Evolutionary conservation across 2,329 filamentous ascomycete genomes (phyloP), one percentile per base, ranked within the genome.

Genomic region (Corynespora cassiicola): DNA sequence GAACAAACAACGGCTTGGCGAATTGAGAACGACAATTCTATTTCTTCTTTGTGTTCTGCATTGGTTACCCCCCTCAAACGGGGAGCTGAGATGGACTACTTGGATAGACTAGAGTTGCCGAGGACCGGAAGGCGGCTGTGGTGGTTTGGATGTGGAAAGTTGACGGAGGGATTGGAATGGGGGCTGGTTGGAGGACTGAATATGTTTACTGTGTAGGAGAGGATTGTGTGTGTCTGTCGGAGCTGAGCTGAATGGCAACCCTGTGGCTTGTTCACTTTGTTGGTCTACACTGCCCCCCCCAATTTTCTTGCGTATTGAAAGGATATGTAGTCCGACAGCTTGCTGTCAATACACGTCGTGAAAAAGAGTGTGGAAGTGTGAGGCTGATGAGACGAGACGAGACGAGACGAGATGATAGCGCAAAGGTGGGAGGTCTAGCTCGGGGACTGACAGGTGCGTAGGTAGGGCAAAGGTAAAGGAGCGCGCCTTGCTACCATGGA

Each of bases 1-100:
- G 47, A 52, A 61, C 56, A 59, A 51, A 62, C 54, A 59, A 58
- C 59, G 61, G 62, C 63, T 66, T 65, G 61, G 61, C 59, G 61
- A 63, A 54, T 52, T 50, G 46, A 45, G 42, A 49, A 55, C 49
- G 56, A 48, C 43, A 47, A 42, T 47, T 43, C 45, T 50, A 31
- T 32, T 39, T 50, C 39, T 44, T 31, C 33, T 39, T 42, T 45
- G 23, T 21, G 39, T 33, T 25, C 30, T 26, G 12, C 30, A 33
- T 33, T 42, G 36, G 27, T 31, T 38, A 9, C 22, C 27, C 39
- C 28, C 32, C 20, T 26, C 18, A 36, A 17, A 31, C 35, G 43
- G 29, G 34, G 37, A 30, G 33, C 39, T 38, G 28, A 27, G 23
- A 34, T 31, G 39, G 38, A 48, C 32, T 47, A 46, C 50, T 62